Base-by-base conservation (phyloP, 257 asterid species). In the Gynochthodes officinalis region DNA sequence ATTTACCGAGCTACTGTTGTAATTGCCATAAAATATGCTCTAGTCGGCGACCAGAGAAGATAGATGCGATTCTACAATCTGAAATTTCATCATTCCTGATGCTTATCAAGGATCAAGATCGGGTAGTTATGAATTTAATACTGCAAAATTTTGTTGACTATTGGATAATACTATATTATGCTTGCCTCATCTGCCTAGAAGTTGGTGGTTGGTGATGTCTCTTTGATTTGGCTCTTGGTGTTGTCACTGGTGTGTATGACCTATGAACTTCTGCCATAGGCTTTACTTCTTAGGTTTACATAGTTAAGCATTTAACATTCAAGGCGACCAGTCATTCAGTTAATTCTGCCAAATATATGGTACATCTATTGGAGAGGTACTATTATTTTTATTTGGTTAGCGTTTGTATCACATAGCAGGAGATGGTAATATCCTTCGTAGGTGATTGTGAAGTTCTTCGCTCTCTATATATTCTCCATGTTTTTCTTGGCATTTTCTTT, bases 1-100 rank as follows among this genome's bases (percentile, higher is more conserved):
- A 52, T 95, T 92, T 86, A 95, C 96, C 89, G 97, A 77, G 99
- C 98, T 39, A 95, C 99, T 1, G 99, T 89, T 66, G 99, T 90
- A 43, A 92, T 90, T 75, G 98, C 98, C 7, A 88, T 95, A 52
- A 95, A 92, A 75, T 95, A 95, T 81, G 89, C 99, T 40, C 82
- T 95, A 67, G 97, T 95, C 77, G 99, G 88, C 90, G 99, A 67
- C 91, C 87, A 57, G 99, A 89, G 84, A 90, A 92, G 84, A 92
- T 95, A 80, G 99, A 95, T 70, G 98, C 83, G 79, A 85, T 95
- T 78, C 74, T 95, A 77, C 85, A 88, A 77, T 87, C 89, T 12
- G 97, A 92, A 80, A 90, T 95, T 76, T 90, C 98, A 50, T 85
- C 91, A 42, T 95, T 95, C 88, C 76, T 95, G 83, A 86, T 95